These are phyloP conservation scores for Pichia sp. DNA, from an alignment of 1,139 yeast genomes.

Conservation along the genomic window DNA sequence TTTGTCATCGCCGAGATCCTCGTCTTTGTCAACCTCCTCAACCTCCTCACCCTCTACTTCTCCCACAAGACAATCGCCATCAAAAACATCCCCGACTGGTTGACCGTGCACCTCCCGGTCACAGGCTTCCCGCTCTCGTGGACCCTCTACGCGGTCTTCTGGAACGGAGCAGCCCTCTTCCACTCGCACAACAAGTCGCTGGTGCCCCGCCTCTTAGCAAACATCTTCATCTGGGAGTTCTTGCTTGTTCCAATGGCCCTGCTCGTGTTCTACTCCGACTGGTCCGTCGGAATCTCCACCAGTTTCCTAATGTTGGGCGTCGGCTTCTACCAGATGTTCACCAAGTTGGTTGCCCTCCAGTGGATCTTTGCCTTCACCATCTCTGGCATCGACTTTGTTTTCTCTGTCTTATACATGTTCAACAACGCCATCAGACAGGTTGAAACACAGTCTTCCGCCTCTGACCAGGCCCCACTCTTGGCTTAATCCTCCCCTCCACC, in stretches of 20 bases:
- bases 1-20: slow-evolving; percentile 51
- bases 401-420: slow-evolving; percentile 44
- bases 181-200: slow-evolving; percentile 47
- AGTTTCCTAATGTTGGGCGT: slow-evolving; percentile 58
- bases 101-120: slow-evolving; percentile 58
- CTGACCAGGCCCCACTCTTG: slow-evolving; percentile 32
- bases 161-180: slow-evolving; percentile 78
- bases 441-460: slow-evolving; percentile 11
- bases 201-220: slow-evolving; percentile 64
- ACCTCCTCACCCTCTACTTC: slow-evolving; percentile 53
- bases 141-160: slow-evolving; percentile 66
- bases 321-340: slow-evolving; percentile 65
- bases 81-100: slow-evolving; percentile 49
- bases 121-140: slow-evolving; percentile 71
- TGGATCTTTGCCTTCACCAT: slow-evolving; percentile 79
- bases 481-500: slow-evolving; percentile 12
- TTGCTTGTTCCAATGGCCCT: slow-evolving; percentile 59
- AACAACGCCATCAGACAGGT: slow-evolving; percentile 27
- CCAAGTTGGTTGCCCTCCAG: slow-evolving; percentile 69
- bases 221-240: slow-evolving; percentile 74
- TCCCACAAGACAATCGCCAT: slow-evolving; percentile 57
- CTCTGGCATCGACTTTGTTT: slow-evolving; percentile 48
- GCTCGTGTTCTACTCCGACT: slow-evolving; percentile 60
- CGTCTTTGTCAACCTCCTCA: slow-evolving; percentile 52
- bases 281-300: slow-evolving; percentile 62